These are phyloP conservation scores for Elsinoe ampelina DNA, from an alignment of 2,329 filamentous ascomycete species.

Conservation along the genomic window DNA sequence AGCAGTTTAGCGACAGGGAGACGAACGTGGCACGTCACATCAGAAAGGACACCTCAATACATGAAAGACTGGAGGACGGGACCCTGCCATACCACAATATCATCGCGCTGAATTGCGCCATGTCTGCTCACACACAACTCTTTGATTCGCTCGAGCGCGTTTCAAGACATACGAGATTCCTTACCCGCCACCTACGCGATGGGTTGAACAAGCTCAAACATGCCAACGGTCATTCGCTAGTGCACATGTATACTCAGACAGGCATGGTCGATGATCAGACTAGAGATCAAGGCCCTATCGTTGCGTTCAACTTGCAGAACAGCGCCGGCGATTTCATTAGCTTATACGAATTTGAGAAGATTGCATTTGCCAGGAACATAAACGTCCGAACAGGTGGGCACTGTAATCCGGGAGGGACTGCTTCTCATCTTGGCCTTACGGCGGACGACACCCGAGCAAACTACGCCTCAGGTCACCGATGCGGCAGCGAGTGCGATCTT, in stretches of 20 bases:
- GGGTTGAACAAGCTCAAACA: constrained; percentile 56
- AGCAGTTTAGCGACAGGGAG: too few species aligned
- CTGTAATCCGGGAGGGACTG: constrained; percentile 85
- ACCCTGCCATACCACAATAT: constrained; percentile 88
- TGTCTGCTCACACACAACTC: constrained; percentile 58
- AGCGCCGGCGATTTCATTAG: constrained; percentile 64
- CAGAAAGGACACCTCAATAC: constrained; percentile 58
- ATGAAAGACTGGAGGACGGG: constrained; percentile 82
- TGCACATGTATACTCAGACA: constrained; percentile 51
- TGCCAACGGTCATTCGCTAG: constrained; percentile 56
- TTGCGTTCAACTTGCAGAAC: constrained; percentile 75
- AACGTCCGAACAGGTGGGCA: constrained; percentile 81
- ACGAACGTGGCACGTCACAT: constrained; percentile 60
- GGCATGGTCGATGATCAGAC: constrained; percentile 32
- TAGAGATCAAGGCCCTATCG: constrained; percentile 56
- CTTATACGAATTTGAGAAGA: constrained; percentile 77
- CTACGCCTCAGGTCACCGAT: constrained; percentile 75
- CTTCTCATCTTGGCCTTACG: constrained; percentile 59
- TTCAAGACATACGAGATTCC: constrained; percentile 58
- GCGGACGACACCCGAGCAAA: constrained; percentile 78
- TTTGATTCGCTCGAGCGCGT: constrained; percentile 60
- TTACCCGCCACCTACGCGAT: constrained; percentile 51
- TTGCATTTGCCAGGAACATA: constrained; percentile 68
- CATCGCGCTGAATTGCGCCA: constrained; percentile 67
- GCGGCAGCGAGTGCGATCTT: constrained; percentile 73